phyloP scores from a whole-genome alignment of 2,329 filamentous ascomycete species.

The Lasiodiplodia gonubiensis region DNA sequence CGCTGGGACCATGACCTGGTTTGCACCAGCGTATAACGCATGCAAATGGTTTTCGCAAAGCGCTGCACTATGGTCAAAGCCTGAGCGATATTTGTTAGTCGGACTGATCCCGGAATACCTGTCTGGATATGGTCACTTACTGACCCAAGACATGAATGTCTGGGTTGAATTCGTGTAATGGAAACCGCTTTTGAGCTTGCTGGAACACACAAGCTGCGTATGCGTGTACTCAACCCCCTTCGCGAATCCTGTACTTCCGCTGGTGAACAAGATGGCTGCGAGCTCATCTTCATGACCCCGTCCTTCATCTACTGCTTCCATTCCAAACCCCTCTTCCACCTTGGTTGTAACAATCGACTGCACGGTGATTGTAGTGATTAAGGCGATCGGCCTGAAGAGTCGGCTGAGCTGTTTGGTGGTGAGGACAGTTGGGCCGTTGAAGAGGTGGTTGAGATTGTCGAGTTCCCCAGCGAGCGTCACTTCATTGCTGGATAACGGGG shows the following conservation, averaged over 20 bases:
- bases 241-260: constrained; percentile 56
- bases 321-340: constrained; percentile 8
- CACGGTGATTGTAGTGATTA: constrained; percentile 3
- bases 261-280: constrained; percentile 21
- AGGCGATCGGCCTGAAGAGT: not conserved
- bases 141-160: constrained; percentile 30
- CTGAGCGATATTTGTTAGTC: not conserved
- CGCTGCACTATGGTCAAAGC: constrained; percentile 59
- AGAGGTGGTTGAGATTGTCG: constrained; percentile 27
- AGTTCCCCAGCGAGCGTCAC: constrained; percentile 19
- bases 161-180: constrained; percentile 7
- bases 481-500: constrained; percentile 25
- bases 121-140: not conserved
- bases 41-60: constrained; percentile 60
- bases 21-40: constrained; percentile 49
- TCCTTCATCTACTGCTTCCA: constrained; percentile 2
- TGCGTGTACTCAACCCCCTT: constrained; percentile 58
- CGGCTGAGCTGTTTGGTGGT: constrained; percentile 21
- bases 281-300: constrained; percentile 15
- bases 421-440: constrained; percentile 16
- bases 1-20: constrained; percentile 56
- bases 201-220: constrained; percentile 46
- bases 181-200: constrained; percentile 14
- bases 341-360: constrained; percentile 8
- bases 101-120: not conserved